Base-by-base conservation (phyloP, 2,329 filamentous ascomycete genomes). In the Raffaelea albimanens region DNA sequence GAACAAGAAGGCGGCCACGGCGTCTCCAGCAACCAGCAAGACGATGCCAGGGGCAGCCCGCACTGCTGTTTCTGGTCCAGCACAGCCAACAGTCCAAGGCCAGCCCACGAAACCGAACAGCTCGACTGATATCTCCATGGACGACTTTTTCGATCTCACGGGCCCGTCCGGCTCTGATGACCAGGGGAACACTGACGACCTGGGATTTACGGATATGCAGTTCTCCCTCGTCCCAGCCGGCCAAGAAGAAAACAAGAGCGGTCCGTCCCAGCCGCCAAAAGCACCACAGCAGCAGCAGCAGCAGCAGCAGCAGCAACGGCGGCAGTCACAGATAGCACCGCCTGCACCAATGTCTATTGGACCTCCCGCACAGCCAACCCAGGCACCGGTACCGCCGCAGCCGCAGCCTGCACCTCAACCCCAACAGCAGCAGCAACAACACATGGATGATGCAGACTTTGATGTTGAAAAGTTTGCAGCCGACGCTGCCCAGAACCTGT, bases 201-300 rank as follows among this genome's bases (percentile, higher is more conserved):
- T 71, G 8, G 70, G 70, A 51, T 79, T 78, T 54, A 78, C 75
- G 14, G 67, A 78, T 52, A 78, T 78, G 72, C 68, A 73, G 33
- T 79, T 79, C 53, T 69, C 72, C 0, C 62, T 78, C 4, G 75
- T 71, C 2, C 70, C 73, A 1, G 52, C 66, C 10, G 39, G 39
- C n/a, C 19, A 25, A n/a, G 49, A 52, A 5, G 50, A 22, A 42
- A 48, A 47, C 16, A 19, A 10, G 33, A 8, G n/a, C n/a, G n/a
- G n/a, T n/a, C n/a, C n/a, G n/a, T n/a, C n/a, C n/a, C n/a, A n/a
- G n/a, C n/a, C 43, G 38, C 43, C 29, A 34, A 42, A 14, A 43
- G 22, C 8, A 16, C 3, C 25, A 1, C 45, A 31, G n/a, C 31
- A 43, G n/a, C 21, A 25, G 11, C 38, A 46, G 21, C 25, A 16